Evolutionary conservation across 2,329 filamentous ascomycete genomes (phyloP), one percentile per base, ranked within the genome.

Genomic region (Bipolaris bicolor): DNA sequence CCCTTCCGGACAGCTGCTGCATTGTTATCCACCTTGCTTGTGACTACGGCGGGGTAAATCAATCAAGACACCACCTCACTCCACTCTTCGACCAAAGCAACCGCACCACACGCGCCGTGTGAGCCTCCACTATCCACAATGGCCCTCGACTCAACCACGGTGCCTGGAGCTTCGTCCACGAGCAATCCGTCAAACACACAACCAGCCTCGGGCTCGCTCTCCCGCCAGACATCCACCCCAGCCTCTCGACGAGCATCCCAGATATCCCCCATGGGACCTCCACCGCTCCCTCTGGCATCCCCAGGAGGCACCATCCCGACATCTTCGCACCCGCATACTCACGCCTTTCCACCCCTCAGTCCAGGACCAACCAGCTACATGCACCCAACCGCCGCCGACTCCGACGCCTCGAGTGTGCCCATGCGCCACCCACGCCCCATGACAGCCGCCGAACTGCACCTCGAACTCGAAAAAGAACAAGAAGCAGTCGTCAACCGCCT

Each of bases 401-500:
- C 24, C 6, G 68, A 75, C 52, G 61, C 69, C 15, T 48, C 86
- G 54, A 90, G 90, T 0, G 67, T 80, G 11, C 93, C 94, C 3
- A 79, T 96, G 68, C 86, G 94, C 61, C 93, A 97, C 75, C 93
- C 94, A 5, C 86, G 91, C 34, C 93, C 93, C 3, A 80, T 97
- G 74, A 97, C 94, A 0, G 88, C 92, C 1, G 90, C 92, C 3
- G 94, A 98, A 76, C 83, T 98, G 60, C 92, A 97, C 76, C 83
- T 90, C 58, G 87, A 97, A 79, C 83, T 97, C 24, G 94, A 98
- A 78, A 95, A 96, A 77, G 94, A 98, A 74, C 93, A 98, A 69
- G 94, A 98, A 77, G 91, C 92, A 34, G 89, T 97, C 69, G 93
- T 97, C 59, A 98, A 98, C 79, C 91, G 94, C 33, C 83, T 98